Evolutionary conservation across 1,284 basidiomycete genomes (phyloP).

Genomic region (Cutaneotrichosporon sp.): DNA sequence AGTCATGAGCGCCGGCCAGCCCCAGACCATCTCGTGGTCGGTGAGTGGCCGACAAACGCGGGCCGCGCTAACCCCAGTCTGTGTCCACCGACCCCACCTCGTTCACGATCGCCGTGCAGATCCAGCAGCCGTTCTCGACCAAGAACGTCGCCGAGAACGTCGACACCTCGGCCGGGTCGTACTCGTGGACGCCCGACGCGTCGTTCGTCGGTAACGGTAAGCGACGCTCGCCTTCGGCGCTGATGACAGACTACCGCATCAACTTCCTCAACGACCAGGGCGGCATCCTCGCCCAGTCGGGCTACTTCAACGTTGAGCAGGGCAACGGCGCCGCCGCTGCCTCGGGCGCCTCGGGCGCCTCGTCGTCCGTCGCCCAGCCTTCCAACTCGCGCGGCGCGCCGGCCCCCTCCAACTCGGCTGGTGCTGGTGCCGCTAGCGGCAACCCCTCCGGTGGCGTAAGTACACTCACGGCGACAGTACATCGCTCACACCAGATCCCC

Average conservation of each 20-base stretch:
- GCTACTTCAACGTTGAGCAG: constrained; percentile 31
- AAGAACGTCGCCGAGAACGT: constrained; percentile 42
- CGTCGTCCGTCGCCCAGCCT: no score
- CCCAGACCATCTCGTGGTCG: constrained; percentile 34
- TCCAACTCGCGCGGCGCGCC: background rate
- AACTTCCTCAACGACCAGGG: constrained; percentile 24
- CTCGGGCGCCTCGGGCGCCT: no score
- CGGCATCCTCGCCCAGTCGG: constrained; percentile 41
- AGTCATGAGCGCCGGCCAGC: constrained; percentile 26
- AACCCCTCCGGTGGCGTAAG: no score
- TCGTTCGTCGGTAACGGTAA: constrained; percentile 16
- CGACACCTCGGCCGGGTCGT: constrained; percentile 27
- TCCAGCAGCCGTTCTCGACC: constrained; percentile 22
- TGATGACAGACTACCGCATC: constrained; percentile 10
- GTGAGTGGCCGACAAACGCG: constrained; percentile 18
- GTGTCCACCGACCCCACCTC: constrained; percentile 37
- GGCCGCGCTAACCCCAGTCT: constrained; percentile 16
- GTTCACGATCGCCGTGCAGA: constrained; percentile 34
- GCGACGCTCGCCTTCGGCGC: background rate
- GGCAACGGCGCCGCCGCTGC: constrained; percentile 12
- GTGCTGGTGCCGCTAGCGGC: no score
- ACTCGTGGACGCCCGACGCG: constrained; percentile 35
- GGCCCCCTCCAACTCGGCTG: no score
- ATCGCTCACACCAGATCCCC: constrained; percentile 2
- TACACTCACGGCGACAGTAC: no score